These are phyloP conservation scores for Aphanomyces astaci DNA, from an alignment of 352 stramenopile genomes.

Conservation along the genomic window DNA sequence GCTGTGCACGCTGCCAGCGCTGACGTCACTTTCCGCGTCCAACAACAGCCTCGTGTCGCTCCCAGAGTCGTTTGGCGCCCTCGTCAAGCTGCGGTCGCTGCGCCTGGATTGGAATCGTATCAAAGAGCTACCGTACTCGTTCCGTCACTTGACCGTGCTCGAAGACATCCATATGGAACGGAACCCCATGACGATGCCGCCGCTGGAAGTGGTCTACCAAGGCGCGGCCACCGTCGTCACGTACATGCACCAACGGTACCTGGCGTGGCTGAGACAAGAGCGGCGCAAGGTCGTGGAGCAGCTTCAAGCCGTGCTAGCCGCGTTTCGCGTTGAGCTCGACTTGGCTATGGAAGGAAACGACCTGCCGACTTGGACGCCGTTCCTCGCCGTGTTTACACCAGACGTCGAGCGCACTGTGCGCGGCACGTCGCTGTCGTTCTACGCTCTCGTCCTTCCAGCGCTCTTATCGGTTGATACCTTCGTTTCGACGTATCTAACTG, in stretches of 20 bases:
- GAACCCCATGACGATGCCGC: conserved; percentile 47
- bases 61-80: conserved; percentile 42
- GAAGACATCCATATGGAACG: conserved; percentile 45
- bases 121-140: conserved; percentile 55
- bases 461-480: background rate
- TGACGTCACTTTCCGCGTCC: conserved; percentile 38
- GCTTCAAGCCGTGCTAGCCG: conserved; percentile 36
- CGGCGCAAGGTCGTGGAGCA: conserved; percentile 42
- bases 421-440: conserved; percentile 41
- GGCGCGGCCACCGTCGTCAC: conserved; percentile 39
- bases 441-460: conserved; percentile 29
- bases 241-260: conserved; percentile 48
- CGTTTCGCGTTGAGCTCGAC: background rate
- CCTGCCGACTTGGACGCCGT: conserved; percentile 18
- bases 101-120: conserved; percentile 59
- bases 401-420: conserved; percentile 35
- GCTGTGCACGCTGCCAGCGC: conserved; percentile 29
- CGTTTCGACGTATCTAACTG: background rate
- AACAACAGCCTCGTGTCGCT: conserved; percentile 40
- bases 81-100: conserved; percentile 39
- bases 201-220: conserved; percentile 39
- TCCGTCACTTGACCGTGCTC: conserved; percentile 34
- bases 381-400: conserved; percentile 42
- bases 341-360: background rate
- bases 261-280: conserved; percentile 38